Evolutionary conservation across 495 filamentous ascomycete species (phyloP).

Genomic region (Margaritispora aquatica): DNA sequence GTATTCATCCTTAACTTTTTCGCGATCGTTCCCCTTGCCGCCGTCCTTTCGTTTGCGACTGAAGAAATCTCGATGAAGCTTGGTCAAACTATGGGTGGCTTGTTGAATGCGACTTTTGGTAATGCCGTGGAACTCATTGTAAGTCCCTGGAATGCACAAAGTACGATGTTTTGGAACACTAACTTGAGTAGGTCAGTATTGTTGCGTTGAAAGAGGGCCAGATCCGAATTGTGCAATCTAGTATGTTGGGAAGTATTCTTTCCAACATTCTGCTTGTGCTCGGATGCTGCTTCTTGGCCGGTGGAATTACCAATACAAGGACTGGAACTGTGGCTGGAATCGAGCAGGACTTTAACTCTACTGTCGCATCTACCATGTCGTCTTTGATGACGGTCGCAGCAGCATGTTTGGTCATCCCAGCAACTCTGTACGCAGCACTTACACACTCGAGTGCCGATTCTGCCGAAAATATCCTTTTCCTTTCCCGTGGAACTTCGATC

Average conservation of each 20-base stretch:
- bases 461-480: conserved; percentile 61
- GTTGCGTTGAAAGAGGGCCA: conserved; percentile 78
- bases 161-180: conserved; percentile 1
- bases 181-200: conserved; percentile 70
- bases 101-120: conserved; percentile 94
- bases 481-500: conserved; percentile 87
- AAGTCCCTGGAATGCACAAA: conserved; percentile 31
- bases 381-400: conserved; percentile 91
- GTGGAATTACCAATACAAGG: conserved; percentile 58
- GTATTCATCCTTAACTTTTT: conserved; percentile 91
- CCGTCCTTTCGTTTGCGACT: conserved; percentile 89
- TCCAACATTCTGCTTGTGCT: conserved; percentile 94
- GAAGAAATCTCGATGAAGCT: conserved; percentile 82
- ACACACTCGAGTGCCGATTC: conserved; percentile 31
- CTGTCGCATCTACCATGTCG: conserved; percentile 91
- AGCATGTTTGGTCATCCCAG: conserved; percentile 89
- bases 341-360: conserved; percentile 76
- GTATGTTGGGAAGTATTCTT: conserved; percentile 94
- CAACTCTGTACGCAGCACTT: conserved; percentile 40
- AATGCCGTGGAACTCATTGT: conserved; percentile 99
- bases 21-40: conserved; percentile 90
- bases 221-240: conserved; percentile 93
- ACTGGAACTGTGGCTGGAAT: conserved; percentile 33
- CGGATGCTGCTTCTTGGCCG: conserved; percentile 93
- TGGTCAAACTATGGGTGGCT: conserved; percentile 83